phyloP scores from a whole-genome alignment of 129 eudicot genomes.

The Artemisia argyi region DNA sequence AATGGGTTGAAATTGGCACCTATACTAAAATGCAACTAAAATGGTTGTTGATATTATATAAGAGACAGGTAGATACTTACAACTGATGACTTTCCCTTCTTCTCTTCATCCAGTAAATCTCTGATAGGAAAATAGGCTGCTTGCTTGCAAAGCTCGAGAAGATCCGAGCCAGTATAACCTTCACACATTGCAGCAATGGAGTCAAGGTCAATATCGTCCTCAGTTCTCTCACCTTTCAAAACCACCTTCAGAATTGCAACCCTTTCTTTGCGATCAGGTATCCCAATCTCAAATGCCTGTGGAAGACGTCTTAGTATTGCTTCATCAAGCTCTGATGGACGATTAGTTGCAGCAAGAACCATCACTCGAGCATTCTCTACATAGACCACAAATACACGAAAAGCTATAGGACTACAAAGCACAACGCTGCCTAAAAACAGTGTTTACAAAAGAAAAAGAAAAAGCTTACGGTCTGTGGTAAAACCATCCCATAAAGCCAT shows the following conservation, averaged over 20 bases:
- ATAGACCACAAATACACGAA: conserved; percentile 10
- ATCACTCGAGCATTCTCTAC: conserved; percentile 81
- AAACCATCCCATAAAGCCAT: conserved; percentile 97
- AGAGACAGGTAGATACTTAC: conserved; percentile 40
- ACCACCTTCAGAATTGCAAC: conserved; percentile 71
- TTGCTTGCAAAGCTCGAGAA: conserved; percentile 82
- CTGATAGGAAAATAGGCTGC: conserved; percentile 85
- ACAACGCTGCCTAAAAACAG: not conserved
- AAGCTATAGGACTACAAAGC: not conserved
- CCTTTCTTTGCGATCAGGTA: conserved; percentile 69
- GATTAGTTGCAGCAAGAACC: conserved; percentile 96
- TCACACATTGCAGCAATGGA: conserved; percentile 70
- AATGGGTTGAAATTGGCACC: too few species aligned
- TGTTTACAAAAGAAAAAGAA: conserved; percentile 5
- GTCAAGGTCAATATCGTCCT: conserved; percentile 55
- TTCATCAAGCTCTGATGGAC: conserved; percentile 94
- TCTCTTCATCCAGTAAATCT: conserved; percentile 72
- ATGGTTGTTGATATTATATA: not conserved
- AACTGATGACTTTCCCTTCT: conserved; percentile 45
- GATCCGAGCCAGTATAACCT: conserved; percentile 91
- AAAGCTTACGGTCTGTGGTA: conserved; percentile 81
- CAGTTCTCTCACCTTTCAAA: conserved; percentile 72
- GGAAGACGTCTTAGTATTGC: conserved; percentile 94
- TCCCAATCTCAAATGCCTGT: conserved; percentile 91
- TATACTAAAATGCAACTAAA: not conserved